Evolutionary conservation across 1,284 basidiomycete genomes (phyloP).

Genomic region (Rhizoctonia solani): DNA sequence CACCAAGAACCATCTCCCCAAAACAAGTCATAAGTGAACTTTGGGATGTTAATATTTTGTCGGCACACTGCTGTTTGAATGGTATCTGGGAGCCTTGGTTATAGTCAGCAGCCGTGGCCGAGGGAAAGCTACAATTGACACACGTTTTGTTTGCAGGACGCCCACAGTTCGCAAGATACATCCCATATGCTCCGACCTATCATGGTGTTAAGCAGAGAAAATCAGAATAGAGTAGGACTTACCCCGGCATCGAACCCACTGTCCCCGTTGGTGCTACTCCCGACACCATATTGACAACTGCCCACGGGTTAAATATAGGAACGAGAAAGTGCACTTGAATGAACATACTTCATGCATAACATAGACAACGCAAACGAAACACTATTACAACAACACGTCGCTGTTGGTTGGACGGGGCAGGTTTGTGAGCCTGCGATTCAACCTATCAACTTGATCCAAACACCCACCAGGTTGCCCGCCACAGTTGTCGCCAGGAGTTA

Average conservation of each 20-base stretch:
- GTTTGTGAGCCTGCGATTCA: too few relatives aligned
- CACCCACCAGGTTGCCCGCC: too few relatives aligned
- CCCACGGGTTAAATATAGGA: background rate
- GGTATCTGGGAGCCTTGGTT: background rate
- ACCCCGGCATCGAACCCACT: conserved; percentile 3
- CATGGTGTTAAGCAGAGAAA: too few relatives aligned
- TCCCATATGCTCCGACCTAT: background rate
- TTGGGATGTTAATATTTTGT: conserved; percentile 6
- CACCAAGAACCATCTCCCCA: conserved; percentile 7
- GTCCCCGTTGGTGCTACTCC: background rate
- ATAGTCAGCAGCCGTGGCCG: background rate
- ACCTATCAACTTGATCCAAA: too few relatives aligned
- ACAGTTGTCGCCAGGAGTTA: too few relatives aligned
- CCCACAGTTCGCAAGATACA: too few relatives aligned
- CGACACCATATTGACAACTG: conserved; percentile 5
- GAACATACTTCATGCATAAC: conserved; percentile 15
- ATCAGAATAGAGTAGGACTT: background rate
- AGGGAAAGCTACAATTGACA: too few relatives aligned
- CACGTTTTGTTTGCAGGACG: too few relatives aligned
- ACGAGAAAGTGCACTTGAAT: too few relatives aligned
- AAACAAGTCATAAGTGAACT: background rate
- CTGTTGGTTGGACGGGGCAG: too few relatives aligned
- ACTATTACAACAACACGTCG: conserved; percentile 21
- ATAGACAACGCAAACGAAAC: conserved; percentile 5
- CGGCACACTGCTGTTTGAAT: background rate